Evolutionary conservation across 2,329 filamentous ascomycete species (phyloP).

Genomic region (Pseudogymnoascus pannorum): DNA sequence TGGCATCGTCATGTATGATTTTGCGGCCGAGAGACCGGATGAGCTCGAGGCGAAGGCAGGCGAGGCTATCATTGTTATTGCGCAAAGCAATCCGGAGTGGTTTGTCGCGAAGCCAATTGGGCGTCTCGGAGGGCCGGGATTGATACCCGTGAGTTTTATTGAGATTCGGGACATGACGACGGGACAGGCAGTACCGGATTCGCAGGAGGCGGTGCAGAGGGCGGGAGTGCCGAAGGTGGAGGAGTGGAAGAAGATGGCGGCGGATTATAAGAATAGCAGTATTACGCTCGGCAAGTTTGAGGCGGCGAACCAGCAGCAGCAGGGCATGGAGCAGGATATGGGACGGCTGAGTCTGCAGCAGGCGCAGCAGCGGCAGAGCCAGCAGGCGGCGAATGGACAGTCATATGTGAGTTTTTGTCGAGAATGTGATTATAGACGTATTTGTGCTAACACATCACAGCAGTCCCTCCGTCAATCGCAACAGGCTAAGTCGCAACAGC

Average conservation of each 20-base stretch:
- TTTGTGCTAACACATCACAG: conserved; percentile 13
- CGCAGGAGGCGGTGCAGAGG: conserved; percentile 74
- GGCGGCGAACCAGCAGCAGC: conserved; percentile 40
- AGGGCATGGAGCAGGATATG: conserved; percentile 61
- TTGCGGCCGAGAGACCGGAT: conserved; percentile 89
- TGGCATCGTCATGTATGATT: conserved; percentile 94
- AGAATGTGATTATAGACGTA: neutral
- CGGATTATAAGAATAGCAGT: conserved; percentile 98
- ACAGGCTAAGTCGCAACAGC: conserved; percentile 20
- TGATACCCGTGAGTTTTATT: conserved; percentile 95
- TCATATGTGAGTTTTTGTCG: conserved; percentile 37
- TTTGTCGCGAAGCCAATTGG: conserved; percentile 99
- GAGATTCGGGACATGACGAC: conserved; percentile 93
- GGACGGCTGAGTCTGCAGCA: conserved; percentile 71
- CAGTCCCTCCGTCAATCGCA: conserved; percentile 21
- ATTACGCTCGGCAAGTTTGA: conserved; percentile 93
- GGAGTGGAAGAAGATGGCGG: conserved; percentile 99
- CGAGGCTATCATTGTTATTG: conserved; percentile 96
- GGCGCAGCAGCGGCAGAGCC: conserved; percentile 36
- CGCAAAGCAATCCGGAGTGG: conserved; percentile 97
- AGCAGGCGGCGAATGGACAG: conserved; percentile 41
- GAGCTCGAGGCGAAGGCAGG: conserved; percentile 92
- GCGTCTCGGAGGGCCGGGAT: conserved; percentile 83
- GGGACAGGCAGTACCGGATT: conserved; percentile 72
- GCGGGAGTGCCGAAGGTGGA: conserved; percentile 92